Conservation (phyloP, 495 filamentous ascomycete species). For the Annulohypoxylon nitens region DNA sequence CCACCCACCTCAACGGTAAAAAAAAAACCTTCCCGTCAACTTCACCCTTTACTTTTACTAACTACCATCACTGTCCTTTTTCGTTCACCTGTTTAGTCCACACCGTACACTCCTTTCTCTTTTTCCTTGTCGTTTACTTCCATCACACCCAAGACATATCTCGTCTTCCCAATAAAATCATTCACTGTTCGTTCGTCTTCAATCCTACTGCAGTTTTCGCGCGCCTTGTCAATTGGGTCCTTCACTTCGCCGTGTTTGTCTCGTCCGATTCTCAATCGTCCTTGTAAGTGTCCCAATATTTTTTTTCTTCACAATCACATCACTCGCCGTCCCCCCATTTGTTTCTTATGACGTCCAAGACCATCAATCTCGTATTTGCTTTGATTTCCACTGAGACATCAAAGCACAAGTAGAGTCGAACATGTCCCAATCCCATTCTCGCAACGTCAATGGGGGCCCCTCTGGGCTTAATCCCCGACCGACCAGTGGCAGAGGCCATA, state of each 20-base stretch:
- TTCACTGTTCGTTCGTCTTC: background rate
- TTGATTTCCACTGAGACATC: background rate
- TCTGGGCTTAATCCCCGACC: slow-evolving; percentile 24
- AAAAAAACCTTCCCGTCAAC: slow-evolving; percentile 1
- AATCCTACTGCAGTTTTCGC: slow-evolving; percentile 6
- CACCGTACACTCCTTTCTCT: background rate
- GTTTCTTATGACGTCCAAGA: background rate
- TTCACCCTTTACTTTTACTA: background rate
- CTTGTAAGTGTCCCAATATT: slow-evolving; percentile 2
- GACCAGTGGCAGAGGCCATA: slow-evolving; percentile 25
- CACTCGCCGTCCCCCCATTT: background rate
- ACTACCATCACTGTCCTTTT: background rate
- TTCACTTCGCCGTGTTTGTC: slow-evolving; percentile 9
- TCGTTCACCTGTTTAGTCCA: background rate
- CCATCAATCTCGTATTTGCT: background rate
- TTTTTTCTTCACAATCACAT: background rate
- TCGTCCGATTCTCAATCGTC: background rate
- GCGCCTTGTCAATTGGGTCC: slow-evolving; percentile 10
- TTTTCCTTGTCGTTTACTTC: background rate
- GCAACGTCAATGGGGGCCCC: slow-evolving; percentile 18
- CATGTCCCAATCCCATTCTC: slow-evolving; percentile 41
- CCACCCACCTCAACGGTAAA: background rate
- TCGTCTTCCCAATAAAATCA: background rate
- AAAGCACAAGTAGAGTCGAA: slow-evolving; percentile 10
- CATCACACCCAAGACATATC: background rate